A percentile compares a stretch with the other conserved stretches of the same genome.
phyloP scores from a whole-genome alignment of 2,329 filamentous ascomycete species.

The Monilinia fructicola region DNA sequence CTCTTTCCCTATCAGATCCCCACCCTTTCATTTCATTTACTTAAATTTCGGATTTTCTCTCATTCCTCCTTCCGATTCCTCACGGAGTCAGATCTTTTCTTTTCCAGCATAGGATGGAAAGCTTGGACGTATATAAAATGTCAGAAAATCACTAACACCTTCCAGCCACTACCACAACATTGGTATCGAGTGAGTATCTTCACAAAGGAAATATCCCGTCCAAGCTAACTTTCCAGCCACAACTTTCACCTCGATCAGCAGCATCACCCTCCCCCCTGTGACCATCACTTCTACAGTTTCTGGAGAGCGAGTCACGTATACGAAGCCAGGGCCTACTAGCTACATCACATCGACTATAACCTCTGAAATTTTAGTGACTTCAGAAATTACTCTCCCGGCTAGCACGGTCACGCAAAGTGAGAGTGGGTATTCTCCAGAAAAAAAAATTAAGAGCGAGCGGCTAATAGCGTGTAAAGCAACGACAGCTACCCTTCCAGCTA shows the following conservation, averaged over 20 bases:
- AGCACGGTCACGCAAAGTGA: conserved; percentile 14
- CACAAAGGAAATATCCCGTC: background rate
- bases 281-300: background rate
- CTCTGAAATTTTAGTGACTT: conserved; percentile 9
- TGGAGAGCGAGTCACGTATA: conserved; percentile 1
- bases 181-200: background rate
- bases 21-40: too few relatives aligned
- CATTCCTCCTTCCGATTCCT: too few relatives aligned
- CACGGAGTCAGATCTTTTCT: too few relatives aligned
- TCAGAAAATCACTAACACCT: background rate
- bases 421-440: background rate
- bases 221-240: background rate
- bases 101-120: background rate
- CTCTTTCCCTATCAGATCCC: too few relatives aligned
- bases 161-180: background rate
- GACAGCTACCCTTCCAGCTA: conserved; percentile 8
- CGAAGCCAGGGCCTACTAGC: background rate
- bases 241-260: background rate
- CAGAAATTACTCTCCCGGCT: background rate
- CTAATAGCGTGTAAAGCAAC: background rate
- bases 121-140: conserved; percentile 10
- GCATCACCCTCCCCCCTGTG: background rate
- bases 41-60: too few relatives aligned
- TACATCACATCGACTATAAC: conserved; percentile 14
- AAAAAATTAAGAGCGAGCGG: background rate